Base-by-base conservation (phyloP, 2,329 filamentous ascomycete species). In the Scedosporium dehoogii region DNA sequence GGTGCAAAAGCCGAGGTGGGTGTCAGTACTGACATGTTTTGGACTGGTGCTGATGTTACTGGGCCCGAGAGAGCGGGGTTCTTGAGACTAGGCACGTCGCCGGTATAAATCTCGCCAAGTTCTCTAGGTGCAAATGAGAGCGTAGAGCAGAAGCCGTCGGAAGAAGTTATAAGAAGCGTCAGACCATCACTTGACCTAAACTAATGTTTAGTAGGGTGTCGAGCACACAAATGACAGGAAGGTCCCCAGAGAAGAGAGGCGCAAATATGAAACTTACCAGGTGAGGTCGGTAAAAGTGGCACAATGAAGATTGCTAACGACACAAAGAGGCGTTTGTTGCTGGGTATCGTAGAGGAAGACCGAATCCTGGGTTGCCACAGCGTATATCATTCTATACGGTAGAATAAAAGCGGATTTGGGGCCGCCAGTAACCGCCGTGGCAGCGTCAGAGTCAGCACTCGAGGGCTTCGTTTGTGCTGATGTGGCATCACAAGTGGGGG, bases 311-410 rank as follows among this genome's bases (percentile, higher is more conserved):
- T 99, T 99, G 82, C 92, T 97, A 58, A 99, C 93, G 46, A 97
- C 83, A 72, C 92, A 96, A 42, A 99, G 79, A 2, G 94, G 94
- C 6, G 91, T 96, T 70, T 92, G 89, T 72, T 99, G 94, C 71
- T 99, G 94, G 0, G 94, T 99, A 74, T 99, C 94, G 71, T 99
- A 99, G 23, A 99, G 82, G 53, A 97, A 79, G 3, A 99, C 90
- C 0, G 94, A 90, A 75, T 99, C 94, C 72, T 97, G 93, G 0
- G 94, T 99, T 6, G 94, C 96, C 44, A 99, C 93, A 3, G 93
- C 94, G 75, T 97, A 99, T 0, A 99, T 84, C 79, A 99, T 92
- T 27, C 94, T 88, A 73, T 99, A 97, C 0, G 92, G 89, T 55
- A 99, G 78, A 2, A 87, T 84, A 74, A 99, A 97, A 1, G 89